Conservation (phyloP, 2,329 filamentous ascomycete species). For the Penicillium italicum region DNA sequence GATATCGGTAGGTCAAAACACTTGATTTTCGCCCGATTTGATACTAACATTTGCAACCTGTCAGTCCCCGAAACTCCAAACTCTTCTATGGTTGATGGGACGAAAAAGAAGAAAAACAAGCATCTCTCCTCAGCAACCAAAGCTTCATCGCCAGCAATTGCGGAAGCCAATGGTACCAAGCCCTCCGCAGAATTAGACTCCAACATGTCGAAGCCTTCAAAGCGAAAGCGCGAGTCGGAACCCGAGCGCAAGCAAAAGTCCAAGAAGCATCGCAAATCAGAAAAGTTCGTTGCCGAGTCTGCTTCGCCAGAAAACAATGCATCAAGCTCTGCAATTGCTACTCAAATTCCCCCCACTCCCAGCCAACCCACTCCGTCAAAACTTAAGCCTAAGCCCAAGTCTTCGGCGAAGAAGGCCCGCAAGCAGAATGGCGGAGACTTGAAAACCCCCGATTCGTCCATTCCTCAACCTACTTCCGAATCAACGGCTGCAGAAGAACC, state of each 20-base stretch:
- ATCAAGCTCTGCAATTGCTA: not conserved
- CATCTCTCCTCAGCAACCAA: not conserved
- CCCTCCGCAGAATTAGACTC: not conserved
- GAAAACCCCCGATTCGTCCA: not conserved
- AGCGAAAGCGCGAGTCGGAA: constrained; percentile 28
- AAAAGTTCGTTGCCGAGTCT: not conserved
- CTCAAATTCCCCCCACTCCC: not conserved
- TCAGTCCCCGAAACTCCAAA: constrained; percentile 8
- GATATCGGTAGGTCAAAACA: not conserved
- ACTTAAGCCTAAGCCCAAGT: not conserved
- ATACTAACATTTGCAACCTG: not conserved
- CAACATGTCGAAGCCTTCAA: constrained; percentile 17
- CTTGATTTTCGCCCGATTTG: not conserved
- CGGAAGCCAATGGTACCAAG: not conserved
- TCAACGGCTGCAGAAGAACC: not conserved
- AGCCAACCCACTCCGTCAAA: not conserved
- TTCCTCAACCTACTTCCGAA: not conserved
- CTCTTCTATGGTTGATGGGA: not conserved
- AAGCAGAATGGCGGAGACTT: not conserved
- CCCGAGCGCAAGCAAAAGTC: constrained; percentile 1
- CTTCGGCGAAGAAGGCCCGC: not conserved
- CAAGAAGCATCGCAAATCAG: constrained; percentile 5
- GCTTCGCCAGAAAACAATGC: not conserved
- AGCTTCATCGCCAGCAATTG: not conserved
- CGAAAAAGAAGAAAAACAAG: constrained; percentile 11